These are phyloP conservation scores for Cicer judaicum DNA, from an alignment of 306 rosid genomes.

Conservation along the genomic window DNA sequence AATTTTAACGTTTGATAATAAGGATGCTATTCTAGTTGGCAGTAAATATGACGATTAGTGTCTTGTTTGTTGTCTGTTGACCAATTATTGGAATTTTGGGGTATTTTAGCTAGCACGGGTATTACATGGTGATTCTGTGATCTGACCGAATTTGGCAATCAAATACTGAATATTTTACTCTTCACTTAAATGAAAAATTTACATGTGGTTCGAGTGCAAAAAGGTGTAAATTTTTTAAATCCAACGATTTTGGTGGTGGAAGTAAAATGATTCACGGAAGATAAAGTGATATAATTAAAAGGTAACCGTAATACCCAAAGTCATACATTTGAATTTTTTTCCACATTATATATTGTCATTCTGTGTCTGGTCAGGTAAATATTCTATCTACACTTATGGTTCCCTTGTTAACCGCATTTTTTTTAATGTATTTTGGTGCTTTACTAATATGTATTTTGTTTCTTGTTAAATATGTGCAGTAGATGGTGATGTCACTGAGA, in stretches of 20 bases:
- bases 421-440: conserved; percentile 26
- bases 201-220: conserved; percentile 4
- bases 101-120: conserved; percentile 11
- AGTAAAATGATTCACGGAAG: conserved; percentile 26
- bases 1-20: conserved; percentile 9
- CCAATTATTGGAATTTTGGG: conserved; percentile 25
- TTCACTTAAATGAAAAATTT: background rate
- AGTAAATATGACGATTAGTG: background rate
- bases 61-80: background rate
- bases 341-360: conserved; percentile 25
- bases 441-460: conserved; percentile 40
- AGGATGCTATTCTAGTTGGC: conserved; percentile 21
- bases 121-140: conserved; percentile 27
- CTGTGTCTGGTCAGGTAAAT: conserved; percentile 19
- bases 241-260: conserved; percentile 26
- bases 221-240: background rate
- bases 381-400: background rate
- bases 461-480: conserved; percentile 58
- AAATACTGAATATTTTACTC: background rate
- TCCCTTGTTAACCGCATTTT: conserved; percentile 23
- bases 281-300: conserved; percentile 29
- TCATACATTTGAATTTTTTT: background rate
- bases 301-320: conserved; percentile 22
- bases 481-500: conserved; percentile 70
- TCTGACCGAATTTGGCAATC: conserved; percentile 32